A percentile compares a stretch with the other conserved stretches of the same genome.
These are phyloP conservation scores for Coniochaeta prunicola DNA, from an alignment of 2,329 filamentous ascomycete species.

Conservation along the genomic window DNA sequence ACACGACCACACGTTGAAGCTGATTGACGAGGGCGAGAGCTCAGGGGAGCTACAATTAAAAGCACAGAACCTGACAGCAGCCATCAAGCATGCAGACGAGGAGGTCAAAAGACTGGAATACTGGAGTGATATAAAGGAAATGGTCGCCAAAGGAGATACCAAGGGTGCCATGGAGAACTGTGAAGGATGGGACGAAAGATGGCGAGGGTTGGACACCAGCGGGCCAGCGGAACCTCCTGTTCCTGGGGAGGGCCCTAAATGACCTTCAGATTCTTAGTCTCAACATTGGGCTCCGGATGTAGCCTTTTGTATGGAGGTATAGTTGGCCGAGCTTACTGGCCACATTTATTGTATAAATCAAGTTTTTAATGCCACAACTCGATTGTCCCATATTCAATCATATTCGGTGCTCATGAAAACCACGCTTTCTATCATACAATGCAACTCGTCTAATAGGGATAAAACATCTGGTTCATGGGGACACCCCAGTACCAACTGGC, in stretches of 20 bases:
- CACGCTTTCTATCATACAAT: too few species aligned
- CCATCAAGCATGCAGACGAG: slow-evolving; percentile 68
- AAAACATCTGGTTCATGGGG: slow-evolving; percentile 26
- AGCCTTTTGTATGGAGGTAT: not conserved
- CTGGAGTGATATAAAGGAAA: slow-evolving; percentile 75
- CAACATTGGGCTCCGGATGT: not conserved
- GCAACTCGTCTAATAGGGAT: not conserved
- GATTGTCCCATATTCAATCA: not conserved
- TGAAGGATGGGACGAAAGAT: slow-evolving; percentile 34
- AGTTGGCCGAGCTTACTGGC: too few species aligned
- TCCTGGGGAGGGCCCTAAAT: not conserved
- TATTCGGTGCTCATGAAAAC: too few species aligned
- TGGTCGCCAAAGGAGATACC: slow-evolving; percentile 48
- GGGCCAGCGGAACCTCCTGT: slow-evolving; percentile 27
- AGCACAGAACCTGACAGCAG: slow-evolving; percentile 63
- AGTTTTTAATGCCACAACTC: too few species aligned
- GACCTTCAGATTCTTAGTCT: too few species aligned
- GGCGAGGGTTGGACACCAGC: slow-evolving; percentile 47
- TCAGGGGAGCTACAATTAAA: slow-evolving; percentile 27
- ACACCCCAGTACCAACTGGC: slow-evolving; percentile 55
- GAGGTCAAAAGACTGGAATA: slow-evolving; percentile 78
- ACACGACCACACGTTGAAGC: slow-evolving; percentile 44
- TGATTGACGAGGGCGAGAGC: slow-evolving; percentile 18
- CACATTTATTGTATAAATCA: too few species aligned
- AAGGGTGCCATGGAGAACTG: slow-evolving; percentile 33